These are phyloP conservation scores for Suhomyces xylopsoci DNA, from an alignment of 805 yeast genomes.

Conservation along the genomic window DNA sequence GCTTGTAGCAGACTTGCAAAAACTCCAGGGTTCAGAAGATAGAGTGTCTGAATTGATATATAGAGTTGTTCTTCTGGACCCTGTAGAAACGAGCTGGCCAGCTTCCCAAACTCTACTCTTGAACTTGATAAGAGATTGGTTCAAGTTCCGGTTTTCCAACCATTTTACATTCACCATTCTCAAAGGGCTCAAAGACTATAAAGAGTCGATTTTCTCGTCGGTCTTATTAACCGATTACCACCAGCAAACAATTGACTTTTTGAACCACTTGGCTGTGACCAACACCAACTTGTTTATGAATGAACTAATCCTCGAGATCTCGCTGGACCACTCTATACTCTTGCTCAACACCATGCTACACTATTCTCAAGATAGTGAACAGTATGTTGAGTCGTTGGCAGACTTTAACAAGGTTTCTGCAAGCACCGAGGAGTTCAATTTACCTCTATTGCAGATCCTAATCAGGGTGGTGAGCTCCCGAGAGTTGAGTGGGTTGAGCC, in stretches of 20 bases:
- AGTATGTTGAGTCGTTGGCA: constrained; percentile 2
- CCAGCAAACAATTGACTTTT: constrained; percentile 9
- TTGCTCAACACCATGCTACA: constrained; percentile 17
- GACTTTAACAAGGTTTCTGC: constrained; percentile 16
- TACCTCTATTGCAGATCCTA: constrained; percentile 32
- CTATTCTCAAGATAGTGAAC: not conserved
- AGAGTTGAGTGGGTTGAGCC: constrained; percentile 11
- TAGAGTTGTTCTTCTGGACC: constrained; percentile 9
- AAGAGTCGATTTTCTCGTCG: constrained; percentile 3
- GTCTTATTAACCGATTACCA: constrained; percentile 5
- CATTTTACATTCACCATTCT: constrained; percentile 12
- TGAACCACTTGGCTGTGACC: constrained; percentile 13
- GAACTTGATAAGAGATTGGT: constrained; percentile 11
- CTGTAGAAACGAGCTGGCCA: not conserved
- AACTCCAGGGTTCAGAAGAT: constrained; percentile 1
- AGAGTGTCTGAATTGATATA: constrained; percentile 4
- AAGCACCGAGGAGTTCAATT: constrained; percentile 31
- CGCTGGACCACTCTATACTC: constrained; percentile 14
- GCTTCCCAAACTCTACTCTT: constrained; percentile 9
- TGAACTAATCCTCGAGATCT: constrained; percentile 15
- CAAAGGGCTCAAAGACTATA: constrained; percentile 8
- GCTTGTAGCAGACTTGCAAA: constrained; percentile 10
- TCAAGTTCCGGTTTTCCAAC: constrained; percentile 8
- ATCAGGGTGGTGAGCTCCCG: constrained; percentile 17
- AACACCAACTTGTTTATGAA: constrained; percentile 22